A percentile compares a stretch with the other conserved stretches of the same genome.
phyloP scores from a whole-genome alignment of 78 protist species.

The Creolimax fragrantissima region DNA sequence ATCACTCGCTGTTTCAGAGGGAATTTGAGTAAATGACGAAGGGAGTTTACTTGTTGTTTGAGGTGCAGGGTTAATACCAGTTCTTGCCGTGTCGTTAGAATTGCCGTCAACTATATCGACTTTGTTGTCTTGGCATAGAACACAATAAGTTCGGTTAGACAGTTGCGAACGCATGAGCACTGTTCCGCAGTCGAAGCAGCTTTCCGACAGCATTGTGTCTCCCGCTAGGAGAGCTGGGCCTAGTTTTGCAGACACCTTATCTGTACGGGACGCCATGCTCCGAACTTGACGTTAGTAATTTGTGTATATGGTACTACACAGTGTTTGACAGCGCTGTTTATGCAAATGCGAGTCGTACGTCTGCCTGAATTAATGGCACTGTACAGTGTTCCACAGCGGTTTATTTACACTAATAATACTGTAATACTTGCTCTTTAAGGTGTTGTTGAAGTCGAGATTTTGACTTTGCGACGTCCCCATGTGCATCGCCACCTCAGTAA shows the following conservation, averaged over 20 bases:
- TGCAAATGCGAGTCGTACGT: no score
- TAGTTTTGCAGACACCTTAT: neutral
- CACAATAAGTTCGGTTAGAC: neutral
- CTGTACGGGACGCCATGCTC: neutral
- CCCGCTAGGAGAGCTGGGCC: neutral
- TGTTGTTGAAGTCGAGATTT: no score
- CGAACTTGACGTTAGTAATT: no score
- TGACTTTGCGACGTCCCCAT: no score
- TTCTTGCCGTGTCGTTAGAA: neutral
- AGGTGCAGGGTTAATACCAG: neutral
- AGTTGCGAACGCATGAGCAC: neutral
- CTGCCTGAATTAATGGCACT: no score
- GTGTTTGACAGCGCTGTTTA: no score
- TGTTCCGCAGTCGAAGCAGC: neutral
- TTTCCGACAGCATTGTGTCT: neutral
- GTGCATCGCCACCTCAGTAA: no score
- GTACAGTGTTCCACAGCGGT: no score
- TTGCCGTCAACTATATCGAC: neutral
- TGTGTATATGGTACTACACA: no score
- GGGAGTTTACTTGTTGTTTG: neutral
- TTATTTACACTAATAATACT: no score
- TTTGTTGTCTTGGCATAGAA: neutral
- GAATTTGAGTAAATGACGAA: neutral
- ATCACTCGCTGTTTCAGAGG: neutral
- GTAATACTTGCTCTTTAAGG: no score